Base-by-base conservation (phyloP, 768 basidiomycete genomes). In the Rickenella mellea region DNA sequence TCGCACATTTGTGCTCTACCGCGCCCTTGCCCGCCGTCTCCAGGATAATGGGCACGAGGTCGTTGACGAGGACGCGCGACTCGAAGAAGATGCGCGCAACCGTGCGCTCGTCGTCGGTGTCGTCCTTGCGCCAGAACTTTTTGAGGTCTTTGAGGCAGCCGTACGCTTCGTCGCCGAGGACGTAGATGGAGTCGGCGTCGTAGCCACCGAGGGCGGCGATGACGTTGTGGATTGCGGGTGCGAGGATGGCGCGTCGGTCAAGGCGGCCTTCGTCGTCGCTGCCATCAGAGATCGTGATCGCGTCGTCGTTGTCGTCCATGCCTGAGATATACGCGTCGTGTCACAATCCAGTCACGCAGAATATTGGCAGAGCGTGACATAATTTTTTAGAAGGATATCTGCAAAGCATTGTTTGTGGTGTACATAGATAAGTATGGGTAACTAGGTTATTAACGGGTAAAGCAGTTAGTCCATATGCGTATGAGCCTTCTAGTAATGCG, bases 21-120 rank as follows among this genome's bases (percentile, higher is more conserved):
- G 69, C 60, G 0, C 86, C 86, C 40, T 77, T 75, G 9, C 86
- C 85, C 1, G 86, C 84, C 0, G 88, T 91, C 45, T 73, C 73
- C 38, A 87, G 69, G 10, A 98, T 68, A 42, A 97, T 84, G 14
- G 90, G 84, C 15, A 97, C 63, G 39, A 98, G 68, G 61, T 97
- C 94, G 49, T 89, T 92, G 6, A 78, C 72, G 14, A 97, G 66
- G 21, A 92, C 76, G 14, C 88, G 78, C n/a, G 83, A 78, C 48
- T 87, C 80, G 76, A 82, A 88, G 58, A 97, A 85, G 44, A 97
- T 84, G 31, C 92, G 80, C 3, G 94, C 91, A 1, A 97, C 85
- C 1, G 92, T 97, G 14, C 96, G 78, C 57, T 93, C 92, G 57
- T 98, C 94, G 61, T 99, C 96, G 0, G 82, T 83, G 54, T 98